Evolutionary conservation across 2,329 filamentous ascomycete species (phyloP).

Genomic region (Ophiosphaerella korrae): DNA sequence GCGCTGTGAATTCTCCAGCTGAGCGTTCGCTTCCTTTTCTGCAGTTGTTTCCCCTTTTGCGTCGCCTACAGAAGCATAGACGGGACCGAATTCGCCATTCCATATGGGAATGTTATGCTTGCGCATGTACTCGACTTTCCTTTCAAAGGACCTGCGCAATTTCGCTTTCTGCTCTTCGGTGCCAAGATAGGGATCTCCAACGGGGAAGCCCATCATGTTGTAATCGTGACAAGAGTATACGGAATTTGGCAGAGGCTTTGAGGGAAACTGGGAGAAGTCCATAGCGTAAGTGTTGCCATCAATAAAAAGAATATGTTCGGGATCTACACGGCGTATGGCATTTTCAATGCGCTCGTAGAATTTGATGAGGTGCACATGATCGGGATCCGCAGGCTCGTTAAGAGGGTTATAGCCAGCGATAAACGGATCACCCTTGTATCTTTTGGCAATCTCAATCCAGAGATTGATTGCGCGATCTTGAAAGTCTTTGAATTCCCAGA

Average conservation of each 20-base stretch:
- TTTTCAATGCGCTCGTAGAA: constrained; percentile 21
- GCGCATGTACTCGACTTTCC: constrained; percentile 19
- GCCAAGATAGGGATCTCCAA: constrained; percentile 48
- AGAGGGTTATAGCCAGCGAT: constrained; percentile 20
- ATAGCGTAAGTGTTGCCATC: constrained; percentile 62
- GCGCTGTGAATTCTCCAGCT: constrained; percentile 9
- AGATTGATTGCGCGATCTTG: constrained; percentile 17
- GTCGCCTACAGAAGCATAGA: constrained; percentile 8
- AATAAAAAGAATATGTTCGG: constrained; percentile 55
- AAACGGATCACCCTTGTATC: constrained; percentile 11
- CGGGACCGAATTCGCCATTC: constrained; percentile 22
- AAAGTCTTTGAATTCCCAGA: constrained; percentile 18
- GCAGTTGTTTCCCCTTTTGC: neutral
- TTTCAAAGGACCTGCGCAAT: constrained; percentile 30
- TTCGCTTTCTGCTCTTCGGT: constrained; percentile 49
- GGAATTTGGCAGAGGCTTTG: constrained; percentile 48
- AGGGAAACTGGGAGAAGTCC: constrained; percentile 54
- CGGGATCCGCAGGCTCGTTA: constrained; percentile 21
- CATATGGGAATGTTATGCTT: constrained; percentile 15
- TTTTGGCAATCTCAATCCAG: constrained; percentile 13
- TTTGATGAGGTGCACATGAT: constrained; percentile 12
- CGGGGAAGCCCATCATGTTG: constrained; percentile 52
- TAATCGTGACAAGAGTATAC: constrained; percentile 56
- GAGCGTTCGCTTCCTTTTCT: constrained; percentile 7
- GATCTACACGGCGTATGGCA: constrained; percentile 21